These are phyloP conservation scores for Clitoria ternatea DNA, from an alignment of 306 rosid species.

Conservation along the genomic window DNA sequence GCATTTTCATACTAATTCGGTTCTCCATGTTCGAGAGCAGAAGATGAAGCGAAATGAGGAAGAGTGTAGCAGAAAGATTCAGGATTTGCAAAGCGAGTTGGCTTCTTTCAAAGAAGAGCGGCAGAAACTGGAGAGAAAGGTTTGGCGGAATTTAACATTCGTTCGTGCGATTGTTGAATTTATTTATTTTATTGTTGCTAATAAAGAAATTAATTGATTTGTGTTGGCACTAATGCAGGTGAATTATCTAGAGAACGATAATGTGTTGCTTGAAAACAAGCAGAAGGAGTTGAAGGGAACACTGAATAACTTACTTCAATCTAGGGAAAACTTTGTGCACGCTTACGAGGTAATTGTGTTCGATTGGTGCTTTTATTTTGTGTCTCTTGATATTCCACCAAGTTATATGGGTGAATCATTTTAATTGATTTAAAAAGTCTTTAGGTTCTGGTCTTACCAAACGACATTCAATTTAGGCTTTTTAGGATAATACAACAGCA, in stretches of 20 bases:
- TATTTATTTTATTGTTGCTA: background rate
- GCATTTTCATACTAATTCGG: background rate
- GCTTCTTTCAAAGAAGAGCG: constrained; percentile 48
- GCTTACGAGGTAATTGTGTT: constrained; percentile 59
- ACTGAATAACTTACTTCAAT: constrained; percentile 50
- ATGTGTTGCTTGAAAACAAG: constrained; percentile 62
- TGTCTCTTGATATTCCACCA: no score
- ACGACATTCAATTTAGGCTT: no score
- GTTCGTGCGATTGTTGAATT: background rate
- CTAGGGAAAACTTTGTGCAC: constrained; percentile 49
- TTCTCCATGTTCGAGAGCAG: constrained; percentile 41
- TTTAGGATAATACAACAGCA: no score
- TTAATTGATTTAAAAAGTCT: no score
- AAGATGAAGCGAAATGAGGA: constrained; percentile 69
- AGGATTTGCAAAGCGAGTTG: constrained; percentile 53
- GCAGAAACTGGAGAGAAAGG: constrained; percentile 58
- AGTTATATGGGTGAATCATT: no score
- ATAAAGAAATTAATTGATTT: background rate
- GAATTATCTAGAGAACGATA: constrained; percentile 57
- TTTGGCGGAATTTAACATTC: constrained; percentile 8
- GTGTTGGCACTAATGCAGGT: constrained; percentile 40
- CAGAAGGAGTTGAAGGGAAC: constrained; percentile 63
- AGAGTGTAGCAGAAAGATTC: constrained; percentile 53
- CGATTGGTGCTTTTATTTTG: background rate
- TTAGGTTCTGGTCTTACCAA: no score